phyloP scores from a whole-genome alignment of 768 basidiomycete genomes.

The Amanita inopinata region DNA sequence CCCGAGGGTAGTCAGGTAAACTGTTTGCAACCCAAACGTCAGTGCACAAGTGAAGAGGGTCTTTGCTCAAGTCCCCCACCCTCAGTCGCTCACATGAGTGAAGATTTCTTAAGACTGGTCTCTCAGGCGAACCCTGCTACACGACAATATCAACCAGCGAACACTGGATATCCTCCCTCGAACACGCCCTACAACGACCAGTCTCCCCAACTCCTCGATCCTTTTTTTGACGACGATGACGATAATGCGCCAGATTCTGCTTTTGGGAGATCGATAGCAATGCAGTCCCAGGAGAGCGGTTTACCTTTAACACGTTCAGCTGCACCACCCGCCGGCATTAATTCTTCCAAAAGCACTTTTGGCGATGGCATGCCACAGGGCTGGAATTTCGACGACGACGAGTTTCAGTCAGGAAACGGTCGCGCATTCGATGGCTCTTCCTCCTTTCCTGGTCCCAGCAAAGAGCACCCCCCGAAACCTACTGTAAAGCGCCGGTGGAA shows the following conservation, averaged over 20 bases:
- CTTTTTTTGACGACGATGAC: slow-evolving; percentile 85
- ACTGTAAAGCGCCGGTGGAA: slow-evolving; percentile 40
- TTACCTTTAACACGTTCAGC: slow-evolving; percentile 50
- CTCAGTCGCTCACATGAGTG: slow-evolving; percentile 34
- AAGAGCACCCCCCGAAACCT: slow-evolving; percentile 14
- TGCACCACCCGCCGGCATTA: slow-evolving; percentile 52
- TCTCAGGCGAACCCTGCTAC: slow-evolving; percentile 62
- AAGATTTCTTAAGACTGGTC: slow-evolving; percentile 69
- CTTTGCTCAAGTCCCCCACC: slow-evolving; percentile 2
- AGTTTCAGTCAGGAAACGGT: slow-evolving; percentile 29
- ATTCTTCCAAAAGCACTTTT: slow-evolving; percentile 35
- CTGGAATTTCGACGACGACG: slow-evolving; percentile 71
- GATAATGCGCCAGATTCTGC: slow-evolving; percentile 61
- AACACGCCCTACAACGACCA: slow-evolving; percentile 30
- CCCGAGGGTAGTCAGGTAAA: no score
- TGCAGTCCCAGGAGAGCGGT: slow-evolving; percentile 45
- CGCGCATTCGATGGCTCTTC: slow-evolving; percentile 34
- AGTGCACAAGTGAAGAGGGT: not conserved
- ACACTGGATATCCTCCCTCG: slow-evolving; percentile 55
- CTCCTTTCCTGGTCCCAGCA: slow-evolving; percentile 26
- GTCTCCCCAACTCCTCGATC: slow-evolving; percentile 55
- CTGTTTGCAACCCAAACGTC: no score
- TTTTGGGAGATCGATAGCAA: slow-evolving; percentile 42
- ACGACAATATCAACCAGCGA: slow-evolving; percentile 39
- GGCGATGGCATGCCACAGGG: slow-evolving; percentile 46